Evolutionary conservation across 148 eudicot genomes (phyloP).

Genomic region (Amaranthus hypochondriacus): DNA sequence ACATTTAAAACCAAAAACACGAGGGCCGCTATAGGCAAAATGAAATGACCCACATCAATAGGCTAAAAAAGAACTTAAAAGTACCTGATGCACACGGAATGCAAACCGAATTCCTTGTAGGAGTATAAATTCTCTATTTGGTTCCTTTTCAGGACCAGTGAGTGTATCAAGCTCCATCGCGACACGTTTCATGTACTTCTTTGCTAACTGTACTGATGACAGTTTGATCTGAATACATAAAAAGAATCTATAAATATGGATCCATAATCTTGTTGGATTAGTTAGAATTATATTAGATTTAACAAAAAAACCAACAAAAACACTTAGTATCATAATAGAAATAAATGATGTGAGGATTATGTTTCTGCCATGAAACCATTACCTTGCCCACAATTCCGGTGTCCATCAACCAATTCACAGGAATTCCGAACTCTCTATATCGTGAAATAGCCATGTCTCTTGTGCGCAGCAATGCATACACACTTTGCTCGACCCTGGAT

Average conservation of each 20-base stretch:
- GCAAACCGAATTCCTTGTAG: slow-evolving; percentile 98
- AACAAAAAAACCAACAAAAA: not conserved
- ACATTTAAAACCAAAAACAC: no score
- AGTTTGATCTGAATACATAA: slow-evolving; percentile 74
- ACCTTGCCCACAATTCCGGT: slow-evolving; percentile 97
- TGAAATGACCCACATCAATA: not conserved
- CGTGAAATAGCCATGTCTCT: slow-evolving; percentile 94
- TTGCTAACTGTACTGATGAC: slow-evolving; percentile 84
- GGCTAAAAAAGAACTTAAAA: slow-evolving; percentile 7
- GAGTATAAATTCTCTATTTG: slow-evolving; percentile 86
- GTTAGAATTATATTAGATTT: not conserved
- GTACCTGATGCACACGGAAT: slow-evolving; percentile 98
- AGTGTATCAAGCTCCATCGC: slow-evolving; percentile 81
- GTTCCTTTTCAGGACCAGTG: slow-evolving; percentile 85
- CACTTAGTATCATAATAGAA: not conserved
- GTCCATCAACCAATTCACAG: slow-evolving; percentile 82
- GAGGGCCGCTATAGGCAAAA: not conserved
- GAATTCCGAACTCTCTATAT: slow-evolving; percentile 88
- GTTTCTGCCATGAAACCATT: slow-evolving; percentile 15
- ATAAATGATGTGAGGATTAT: not conserved
- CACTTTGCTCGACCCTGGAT: slow-evolving; percentile 86
- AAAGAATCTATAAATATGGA: slow-evolving; percentile 4
- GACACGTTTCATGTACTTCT: slow-evolving; percentile 93
- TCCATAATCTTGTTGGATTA: not conserved
- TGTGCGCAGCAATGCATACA: slow-evolving; percentile 87